Base-by-base conservation (phyloP, 805 yeast genomes). In the Ogataea siamensis region DNA sequence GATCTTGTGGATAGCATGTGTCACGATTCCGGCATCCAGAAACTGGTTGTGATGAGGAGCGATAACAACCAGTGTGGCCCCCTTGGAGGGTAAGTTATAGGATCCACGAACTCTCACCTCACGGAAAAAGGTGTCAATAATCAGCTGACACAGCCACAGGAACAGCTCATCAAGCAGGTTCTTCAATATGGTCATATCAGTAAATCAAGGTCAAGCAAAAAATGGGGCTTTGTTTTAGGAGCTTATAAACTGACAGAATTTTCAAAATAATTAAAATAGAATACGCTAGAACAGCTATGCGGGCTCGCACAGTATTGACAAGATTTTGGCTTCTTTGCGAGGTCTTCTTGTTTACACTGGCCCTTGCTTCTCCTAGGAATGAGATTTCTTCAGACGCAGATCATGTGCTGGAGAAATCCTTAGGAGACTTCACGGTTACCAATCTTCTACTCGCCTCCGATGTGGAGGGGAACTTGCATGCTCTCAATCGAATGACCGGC, bases 11-110 rank as follows among this genome's bases (percentile, higher is more conserved):
- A 86, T 86, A 49, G 83, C 86, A 31, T 82, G 77, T 74, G 86
- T 79, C 21, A 87, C 68, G 33, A 93, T 70, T 17, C 88, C 76
- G 5, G 66, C 67, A 50, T 76, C 83, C 23, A 84, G 78, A 46
- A 84, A 85, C 53, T 87, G 95, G 56, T 87, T 87, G n/a, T 96
- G 95, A 66, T 91, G 99, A 2, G 98, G 98, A 2, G 96, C 99
- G 8, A 93, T 94, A 23, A 93, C 98, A 46, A 93, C 82, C 38
- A 91, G 83, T 7, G 88, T 81, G 0, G 98, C 91, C 0, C 96
- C 97, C 7, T 72, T 61, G 20, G 73, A 68, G 1, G 83, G 83
- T 22, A 76, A 51, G 39, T 76, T 74, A 63, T 78, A 87, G 1
- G 95, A 87, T 1, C 97, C 96, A 43, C 98, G 73, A 3, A 93